Evolutionary conservation across 2,329 filamentous ascomycete species (phyloP), one percentile per base, ranked within the genome.

Genomic region (Xylaria sp.): DNA sequence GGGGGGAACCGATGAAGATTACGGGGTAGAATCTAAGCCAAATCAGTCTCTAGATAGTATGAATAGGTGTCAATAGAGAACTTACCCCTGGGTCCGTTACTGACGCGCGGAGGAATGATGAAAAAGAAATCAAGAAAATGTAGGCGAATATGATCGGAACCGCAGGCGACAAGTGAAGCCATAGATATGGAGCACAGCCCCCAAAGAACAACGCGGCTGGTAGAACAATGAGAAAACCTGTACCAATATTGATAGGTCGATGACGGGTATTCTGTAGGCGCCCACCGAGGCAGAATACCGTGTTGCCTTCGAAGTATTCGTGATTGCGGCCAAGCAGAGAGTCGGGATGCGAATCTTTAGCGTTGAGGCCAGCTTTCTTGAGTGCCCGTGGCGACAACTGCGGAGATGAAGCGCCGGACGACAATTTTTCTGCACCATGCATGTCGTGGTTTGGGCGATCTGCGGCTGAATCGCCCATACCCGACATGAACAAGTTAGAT

Each of bases 221-320:
- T 17, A 97, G 78, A 47, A 96, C 79, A n/a, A 97, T 88, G 34
- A 97, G 83, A 58, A 93, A 80, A 1, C 91, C 94, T 1, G 96
- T 99, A 12, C 90, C 90, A 74, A 98, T 87, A 75, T 98, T 98
- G 77, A 99, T 90, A 1, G 96, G 96, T 71, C 91, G 88, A 74
- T 97, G 92, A 73, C 89, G 89, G 42, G 96, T 92, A 79, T 98
- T 98, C 77, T 98, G 93, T 68, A 96, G 85, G 67, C 96, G 88
- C 7, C 96, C 96, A 39, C 93, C 92, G 67, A 93, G 85, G 79
- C 90, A 97, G 78, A 99, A 99, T 27, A 94, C 84, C 0, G 93
- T 97, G 77, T 98, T 99, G 54, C 96, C 96, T 53, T 93, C 88
- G 76, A 98, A 98, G 79, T 97, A 97, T 78, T 98, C 89, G 80